phyloP scores from a whole-genome alignment of 257 asterid genomes.

The Solanum bukasovii region DNA sequence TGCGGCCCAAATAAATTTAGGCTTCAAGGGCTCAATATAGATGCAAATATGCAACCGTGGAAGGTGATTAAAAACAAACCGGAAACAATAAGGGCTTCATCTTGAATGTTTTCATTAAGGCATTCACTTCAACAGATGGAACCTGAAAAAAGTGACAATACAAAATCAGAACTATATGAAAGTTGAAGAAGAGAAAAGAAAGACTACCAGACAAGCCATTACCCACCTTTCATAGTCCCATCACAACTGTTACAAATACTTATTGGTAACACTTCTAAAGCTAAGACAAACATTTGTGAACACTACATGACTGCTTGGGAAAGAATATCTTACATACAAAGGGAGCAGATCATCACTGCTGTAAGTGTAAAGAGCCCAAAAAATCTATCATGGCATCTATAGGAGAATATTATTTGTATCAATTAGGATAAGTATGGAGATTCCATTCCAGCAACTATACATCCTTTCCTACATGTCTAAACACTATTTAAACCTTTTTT shows the following conservation, averaged over 20 bases:
- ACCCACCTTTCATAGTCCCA: not conserved
- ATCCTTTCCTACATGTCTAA: not conserved
- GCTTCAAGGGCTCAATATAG: conserved; percentile 1
- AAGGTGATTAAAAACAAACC: conserved; percentile 36
- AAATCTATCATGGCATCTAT: not conserved
- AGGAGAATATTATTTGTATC: not conserved
- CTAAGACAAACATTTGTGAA: not conserved
- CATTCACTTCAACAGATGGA: conserved; percentile 96
- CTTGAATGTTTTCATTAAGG: conserved; percentile 93
- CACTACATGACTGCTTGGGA: not conserved
- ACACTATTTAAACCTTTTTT: not conserved
- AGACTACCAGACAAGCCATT: not conserved
- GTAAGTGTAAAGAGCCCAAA: not conserved
- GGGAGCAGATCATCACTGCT: not conserved
- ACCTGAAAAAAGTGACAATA: conserved; percentile 43
- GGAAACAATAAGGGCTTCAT: conserved; percentile 93
- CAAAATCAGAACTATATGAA: conserved; percentile 2
- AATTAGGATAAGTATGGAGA: not conserved
- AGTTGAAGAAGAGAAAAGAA: not conserved
- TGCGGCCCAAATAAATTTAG: not conserved
- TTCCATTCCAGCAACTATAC: not conserved
- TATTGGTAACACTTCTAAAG: not conserved
- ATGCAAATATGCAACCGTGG: not conserved
- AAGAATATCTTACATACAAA: not conserved
- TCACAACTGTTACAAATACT: not conserved